Conservation (phyloP, 2,329 filamentous ascomycete species). For the Aspergillus viridinutans region DNA sequence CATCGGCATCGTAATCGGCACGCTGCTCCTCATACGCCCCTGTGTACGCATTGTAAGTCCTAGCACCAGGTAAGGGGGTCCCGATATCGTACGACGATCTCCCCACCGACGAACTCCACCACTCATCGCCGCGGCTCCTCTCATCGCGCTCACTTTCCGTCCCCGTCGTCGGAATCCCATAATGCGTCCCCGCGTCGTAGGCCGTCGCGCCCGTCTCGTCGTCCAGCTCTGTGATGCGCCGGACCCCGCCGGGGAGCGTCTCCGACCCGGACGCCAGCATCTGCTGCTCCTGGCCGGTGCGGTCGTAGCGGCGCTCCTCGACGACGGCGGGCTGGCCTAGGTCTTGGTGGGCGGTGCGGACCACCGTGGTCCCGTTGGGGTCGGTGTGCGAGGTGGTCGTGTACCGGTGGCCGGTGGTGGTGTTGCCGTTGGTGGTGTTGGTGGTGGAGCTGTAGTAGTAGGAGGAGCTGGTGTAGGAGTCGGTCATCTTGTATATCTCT, state of each 20-base stretch:
- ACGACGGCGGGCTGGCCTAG: constrained; percentile 30
- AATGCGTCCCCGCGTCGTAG: constrained; percentile 6
- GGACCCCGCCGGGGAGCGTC: constrained; percentile 18
- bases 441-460: constrained; percentile 31
- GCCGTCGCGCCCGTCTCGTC: constrained; percentile 14
- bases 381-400: constrained; percentile 29
- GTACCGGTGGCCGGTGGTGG: constrained; percentile 31
- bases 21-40: constrained; percentile 14
- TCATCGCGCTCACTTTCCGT: background rate
- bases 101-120: background rate
- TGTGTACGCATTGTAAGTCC: constrained; percentile 12
- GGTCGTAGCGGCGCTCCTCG: constrained; percentile 33
- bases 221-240: constrained; percentile 27
- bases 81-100: constrained; percentile 6
- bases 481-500: constrained; percentile 16
- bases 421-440: constrained; percentile 21
- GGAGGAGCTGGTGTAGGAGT: constrained; percentile 29
- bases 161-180: constrained; percentile 2
- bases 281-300: constrained; percentile 27
- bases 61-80: constrained; percentile 7
- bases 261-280: constrained; percentile 10
- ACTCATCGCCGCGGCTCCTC: background rate
- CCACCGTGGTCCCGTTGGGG: constrained; percentile 28
- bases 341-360: constrained; percentile 32
- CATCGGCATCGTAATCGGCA: constrained; percentile 13